These are phyloP conservation scores for Pelargonium fulgidum DNA, from an alignment of 441 rosid species.

Conservation along the genomic window DNA sequence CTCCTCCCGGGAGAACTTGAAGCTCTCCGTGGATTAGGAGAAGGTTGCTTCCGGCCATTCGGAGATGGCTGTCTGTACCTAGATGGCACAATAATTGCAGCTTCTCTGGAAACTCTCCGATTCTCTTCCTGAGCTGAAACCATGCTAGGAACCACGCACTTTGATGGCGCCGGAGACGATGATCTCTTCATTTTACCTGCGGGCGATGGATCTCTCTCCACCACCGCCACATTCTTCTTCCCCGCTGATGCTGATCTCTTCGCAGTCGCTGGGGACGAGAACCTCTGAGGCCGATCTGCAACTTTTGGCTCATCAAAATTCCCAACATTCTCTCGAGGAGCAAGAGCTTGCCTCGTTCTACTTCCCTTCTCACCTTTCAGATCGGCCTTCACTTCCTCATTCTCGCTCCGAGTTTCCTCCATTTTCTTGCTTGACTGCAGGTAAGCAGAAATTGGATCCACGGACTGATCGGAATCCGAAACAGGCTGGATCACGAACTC, in stretches of 20 bases:
- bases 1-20: slow-evolving; percentile 76
- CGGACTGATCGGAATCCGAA: slow-evolving; percentile 60
- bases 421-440: slow-evolving; percentile 39
- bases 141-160: slow-evolving; percentile 80
- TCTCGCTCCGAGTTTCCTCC: slow-evolving; percentile 16
- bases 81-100: slow-evolving; percentile 80
- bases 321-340: slow-evolving; percentile 39
- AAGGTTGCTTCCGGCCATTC: slow-evolving; percentile 59
- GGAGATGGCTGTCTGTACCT: slow-evolving; percentile 92
- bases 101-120: slow-evolving; percentile 55
- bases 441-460: slow-evolving; percentile 71
- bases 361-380: slow-evolving; percentile 25
- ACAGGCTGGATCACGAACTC: slow-evolving; percentile 83
- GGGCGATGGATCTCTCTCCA: slow-evolving; percentile 70
- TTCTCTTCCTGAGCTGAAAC: slow-evolving; percentile 68
- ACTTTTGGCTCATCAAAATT: slow-evolving; percentile 28
- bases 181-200: slow-evolving; percentile 68
- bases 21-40: slow-evolving; percentile 58
- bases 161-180: slow-evolving; percentile 79
- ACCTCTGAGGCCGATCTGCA: slow-evolving; percentile 43
- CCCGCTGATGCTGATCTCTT: slow-evolving; percentile 52
- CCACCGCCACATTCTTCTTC: slow-evolving; percentile 34
- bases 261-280: slow-evolving; percentile 64
- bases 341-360: slow-evolving; percentile 50
- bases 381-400: slow-evolving; percentile 17